Evolutionary conservation across 345 rosid species (phyloP), one percentile per base, ranked within the genome.

Genomic region (Arabidopsis arenosa): DNA sequence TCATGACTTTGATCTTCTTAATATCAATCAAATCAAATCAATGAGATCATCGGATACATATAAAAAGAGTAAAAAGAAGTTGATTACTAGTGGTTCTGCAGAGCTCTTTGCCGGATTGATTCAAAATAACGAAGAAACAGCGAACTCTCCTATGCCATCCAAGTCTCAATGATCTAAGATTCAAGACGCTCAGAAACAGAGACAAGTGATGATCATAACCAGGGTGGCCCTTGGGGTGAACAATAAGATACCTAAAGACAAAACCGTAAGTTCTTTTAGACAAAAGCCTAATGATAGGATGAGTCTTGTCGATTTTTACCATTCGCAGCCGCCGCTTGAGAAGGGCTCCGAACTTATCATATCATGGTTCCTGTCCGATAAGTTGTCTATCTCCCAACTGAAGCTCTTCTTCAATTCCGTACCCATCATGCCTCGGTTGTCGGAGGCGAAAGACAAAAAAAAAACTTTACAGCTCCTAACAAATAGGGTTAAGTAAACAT

Each of bases 51-150:
- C 13, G 9, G 13, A 40, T 10, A 40, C 12, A 40, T 48, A 48
- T 7, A 17, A 28, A 28, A 28, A 28, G 32, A 48, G 53, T 48
- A 48, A 48, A 48, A 17, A 40, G 13, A 40, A 40, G 13, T 11
- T 40, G 14, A 40, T 28, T 40, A 40, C 44, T 10, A 3, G 5
- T 1, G 11, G 44, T 3, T 40, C 4, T 47, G 23, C 21, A 7
- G 11, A 71, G 58, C 57, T 36, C 75, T 48, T 59, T 36, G 49
- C 17, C 18, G 5, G 75, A 71, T 37, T 51, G 33, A 72, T 61
- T 51, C 32, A 72, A 15, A 7, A 26, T 2, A 61, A 40, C 39
- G 11, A 61, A 28, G 49, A 17, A 40, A 61, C 0, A 61, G 0
- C 10, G 17, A 49, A 2, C 4, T 36, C 14, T 60, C 39, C 32